Percentiles rank a stretch among this genome's conserved stretches.
These are phyloP conservation scores for Tympanopsis confertula DNA, from an alignment of 2,329 filamentous ascomycete species.

Conservation along the genomic window DNA sequence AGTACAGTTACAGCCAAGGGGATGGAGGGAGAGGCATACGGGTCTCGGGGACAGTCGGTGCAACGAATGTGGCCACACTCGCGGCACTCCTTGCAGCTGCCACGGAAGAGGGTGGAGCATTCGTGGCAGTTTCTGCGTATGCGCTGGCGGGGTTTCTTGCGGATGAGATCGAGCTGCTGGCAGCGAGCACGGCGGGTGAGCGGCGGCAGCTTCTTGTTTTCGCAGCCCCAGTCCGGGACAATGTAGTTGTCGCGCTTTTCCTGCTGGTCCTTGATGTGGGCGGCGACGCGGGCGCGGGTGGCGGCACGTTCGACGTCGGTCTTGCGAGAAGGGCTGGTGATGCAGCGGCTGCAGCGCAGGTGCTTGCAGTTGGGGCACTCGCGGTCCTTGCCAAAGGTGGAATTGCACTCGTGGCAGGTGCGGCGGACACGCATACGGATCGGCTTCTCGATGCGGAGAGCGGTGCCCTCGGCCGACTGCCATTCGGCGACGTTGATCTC, in stretches of 20 bases:
- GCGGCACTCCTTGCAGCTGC: slow-evolving; percentile 49
- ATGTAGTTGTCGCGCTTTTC: slow-evolving; percentile 39
- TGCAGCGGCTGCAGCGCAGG: slow-evolving; percentile 68
- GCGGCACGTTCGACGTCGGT: slow-evolving; percentile 40
- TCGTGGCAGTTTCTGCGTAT: slow-evolving; percentile 67
- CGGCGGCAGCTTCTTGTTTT: slow-evolving; percentile 30
- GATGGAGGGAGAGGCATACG: slow-evolving; percentile 36
- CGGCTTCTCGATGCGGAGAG: slow-evolving; percentile 59
- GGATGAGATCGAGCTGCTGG: slow-evolving; percentile 60
- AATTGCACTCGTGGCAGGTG: slow-evolving; percentile 71
- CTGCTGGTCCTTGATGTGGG: slow-evolving; percentile 39
- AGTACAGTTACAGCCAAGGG: no score
- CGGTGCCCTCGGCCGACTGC: slow-evolving; percentile 38
- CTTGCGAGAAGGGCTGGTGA: slow-evolving; percentile 59
- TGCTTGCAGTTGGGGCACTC: slow-evolving; percentile 70
- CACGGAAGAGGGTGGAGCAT: slow-evolving; percentile 52
- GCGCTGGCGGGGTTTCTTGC: slow-evolving; percentile 61
- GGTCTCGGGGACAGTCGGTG: slow-evolving; percentile 69
- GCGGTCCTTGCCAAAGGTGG: slow-evolving; percentile 61
- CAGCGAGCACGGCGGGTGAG: slow-evolving; percentile 53
- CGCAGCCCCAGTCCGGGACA: slow-evolving; percentile 35
- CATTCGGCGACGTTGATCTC: slow-evolving; percentile 42
- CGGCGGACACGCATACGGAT: slow-evolving; percentile 69
- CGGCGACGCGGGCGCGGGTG: slow-evolving; percentile 37
- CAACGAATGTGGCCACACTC: slow-evolving; percentile 65